These are phyloP conservation scores for Gryganskiella cystojenkinii DNA, from an alignment of 192 early-diverging fungal genomes.

Conservation along the genomic window DNA sequence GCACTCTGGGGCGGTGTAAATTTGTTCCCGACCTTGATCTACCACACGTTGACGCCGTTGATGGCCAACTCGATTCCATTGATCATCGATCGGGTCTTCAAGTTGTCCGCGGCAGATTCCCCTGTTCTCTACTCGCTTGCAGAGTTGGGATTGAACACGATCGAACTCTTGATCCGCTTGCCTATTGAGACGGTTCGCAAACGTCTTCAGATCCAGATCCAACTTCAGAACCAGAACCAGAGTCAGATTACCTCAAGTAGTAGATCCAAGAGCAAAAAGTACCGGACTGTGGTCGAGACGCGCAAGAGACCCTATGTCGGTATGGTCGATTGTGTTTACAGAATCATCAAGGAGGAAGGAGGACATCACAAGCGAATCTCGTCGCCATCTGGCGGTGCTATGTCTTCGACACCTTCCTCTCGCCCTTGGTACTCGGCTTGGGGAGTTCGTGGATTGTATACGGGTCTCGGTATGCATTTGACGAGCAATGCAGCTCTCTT, in stretches of 20 bases:
- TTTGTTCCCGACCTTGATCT: conserved; percentile 81
- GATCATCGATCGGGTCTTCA: conserved; percentile 73
- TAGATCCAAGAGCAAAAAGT: conserved; percentile 49
- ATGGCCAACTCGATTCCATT: conserved; percentile 73
- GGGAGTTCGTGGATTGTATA: conserved; percentile 79
- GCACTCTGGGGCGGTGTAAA: conserved; percentile 79
- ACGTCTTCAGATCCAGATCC: conserved; percentile 87
- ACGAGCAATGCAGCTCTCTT: conserved; percentile 69
- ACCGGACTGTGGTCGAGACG: conserved; percentile 71
- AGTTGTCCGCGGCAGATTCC: conserved; percentile 67
- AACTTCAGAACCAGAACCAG: conserved; percentile 57
- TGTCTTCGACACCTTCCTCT: conserved; percentile 14
- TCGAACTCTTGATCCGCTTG: conserved; percentile 79
- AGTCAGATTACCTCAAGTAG: conserved; percentile 34
- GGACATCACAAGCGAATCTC: conserved; percentile 54
- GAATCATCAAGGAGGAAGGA: conserved; percentile 83
- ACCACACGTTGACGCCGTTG: conserved; percentile 80
- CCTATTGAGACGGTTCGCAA: conserved; percentile 91
- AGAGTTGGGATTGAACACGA: conserved; percentile 73
- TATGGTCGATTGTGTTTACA: conserved; percentile 75
- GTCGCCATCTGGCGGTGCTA: conserved; percentile 23
- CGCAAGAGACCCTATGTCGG: conserved; percentile 80
- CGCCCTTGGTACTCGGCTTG: conserved; percentile 61
- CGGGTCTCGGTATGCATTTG: conserved; percentile 76
- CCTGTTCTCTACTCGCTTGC: conserved; percentile 70